Evolutionary conservation across 2,329 filamentous ascomycete genomes (phyloP), one percentile per base, ranked within the genome.

Genomic region (Fusarium brevicatenulatum): DNA sequence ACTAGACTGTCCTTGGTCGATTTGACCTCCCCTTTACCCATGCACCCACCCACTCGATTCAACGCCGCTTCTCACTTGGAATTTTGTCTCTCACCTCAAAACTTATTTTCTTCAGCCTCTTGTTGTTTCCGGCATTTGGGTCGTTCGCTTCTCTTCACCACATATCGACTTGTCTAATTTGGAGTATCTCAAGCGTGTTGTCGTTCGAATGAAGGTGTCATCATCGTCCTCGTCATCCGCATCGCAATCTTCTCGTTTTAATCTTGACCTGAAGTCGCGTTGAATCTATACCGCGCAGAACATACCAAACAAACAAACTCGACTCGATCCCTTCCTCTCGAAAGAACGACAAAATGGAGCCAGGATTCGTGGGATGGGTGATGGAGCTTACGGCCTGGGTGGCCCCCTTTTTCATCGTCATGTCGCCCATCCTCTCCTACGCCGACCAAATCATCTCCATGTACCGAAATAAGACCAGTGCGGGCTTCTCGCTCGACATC

Each of bases 401-500:
- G 70, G 89, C 90, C 80, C 90, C 90, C 28, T 80, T 90, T 62
- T 92, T 92, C 78, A 85, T 92, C 70, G 85, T 91, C 75, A 74
- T 89, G 74, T 92, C 90, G 75, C 90, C 90, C 23, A 84, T 92
- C 50, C 82, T 91, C 44, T 91, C 90, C 60, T 92, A 92, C 80
- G 86, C 86, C 77, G 90, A 92, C 82, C 90, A 92, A 83, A 89
- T 88, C 32, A 78, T 90, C 52, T 87, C 90, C 40, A 93, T 93
- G 87, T 87, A 91, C 77, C 85, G 87, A 76, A 86, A 83, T 63
- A 90, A 88, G 80, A 90, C 89, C 47, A 92, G 90, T 73, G 89
- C 88, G 19, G 90, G 91, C 63, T 92, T 92, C 82, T 92, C 91
- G 23, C 85, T 93, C 70, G 91, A 93, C 76, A 92, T 92, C 49